A percentile compares a stretch with the other conserved stretches of the same genome.
phyloP scores from a whole-genome alignment of 805 yeast genomes.

The Schwanniomyces sp. region DNA sequence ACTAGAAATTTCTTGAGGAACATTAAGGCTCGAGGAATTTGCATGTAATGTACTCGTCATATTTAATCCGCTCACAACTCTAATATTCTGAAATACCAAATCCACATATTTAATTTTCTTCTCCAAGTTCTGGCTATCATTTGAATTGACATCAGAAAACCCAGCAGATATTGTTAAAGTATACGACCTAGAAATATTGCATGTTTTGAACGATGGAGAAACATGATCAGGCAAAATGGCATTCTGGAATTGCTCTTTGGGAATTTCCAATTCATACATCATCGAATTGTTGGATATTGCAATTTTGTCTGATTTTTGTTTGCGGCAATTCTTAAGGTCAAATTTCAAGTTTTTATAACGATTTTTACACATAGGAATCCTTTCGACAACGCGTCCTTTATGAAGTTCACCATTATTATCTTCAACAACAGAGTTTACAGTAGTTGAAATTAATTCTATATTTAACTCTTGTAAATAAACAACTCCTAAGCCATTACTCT shows the following conservation, averaged over 20 bases:
- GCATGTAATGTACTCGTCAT: slow-evolving; percentile 24
- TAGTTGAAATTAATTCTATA: slow-evolving; percentile 29
- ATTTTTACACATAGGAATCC: slow-evolving; percentile 29
- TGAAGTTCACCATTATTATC: slow-evolving; percentile 25
- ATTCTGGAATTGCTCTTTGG: slow-evolving; percentile 35
- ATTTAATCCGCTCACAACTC: slow-evolving; percentile 32
- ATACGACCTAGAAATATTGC: slow-evolving; percentile 49
- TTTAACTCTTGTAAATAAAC: slow-evolving; percentile 42
- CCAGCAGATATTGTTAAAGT: slow-evolving; percentile 19
- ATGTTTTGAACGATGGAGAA: slow-evolving; percentile 55
- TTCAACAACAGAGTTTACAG: slow-evolving; percentile 24
- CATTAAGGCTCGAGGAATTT: slow-evolving; percentile 20
- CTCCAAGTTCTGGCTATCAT: slow-evolving; percentile 17
- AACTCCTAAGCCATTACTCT: slow-evolving; percentile 47
- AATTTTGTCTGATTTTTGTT: slow-evolving; percentile 22
- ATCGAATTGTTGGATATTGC: slow-evolving; percentile 10
- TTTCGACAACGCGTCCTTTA: slow-evolving; percentile 22
- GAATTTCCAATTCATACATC: slow-evolving; percentile 46
- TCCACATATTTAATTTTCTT: slow-evolving; percentile 28
- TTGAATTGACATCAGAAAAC: slow-evolving; percentile 23
- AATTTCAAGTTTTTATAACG: slow-evolving; percentile 33
- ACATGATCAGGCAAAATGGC: slow-evolving; percentile 47
- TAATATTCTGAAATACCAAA: slow-evolving; percentile 29
- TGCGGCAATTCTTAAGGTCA: slow-evolving; percentile 37
- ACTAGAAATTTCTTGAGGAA: background rate